Base-by-base conservation (phyloP, 768 basidiomycete species). In the Tremella fuciformis region DNA sequence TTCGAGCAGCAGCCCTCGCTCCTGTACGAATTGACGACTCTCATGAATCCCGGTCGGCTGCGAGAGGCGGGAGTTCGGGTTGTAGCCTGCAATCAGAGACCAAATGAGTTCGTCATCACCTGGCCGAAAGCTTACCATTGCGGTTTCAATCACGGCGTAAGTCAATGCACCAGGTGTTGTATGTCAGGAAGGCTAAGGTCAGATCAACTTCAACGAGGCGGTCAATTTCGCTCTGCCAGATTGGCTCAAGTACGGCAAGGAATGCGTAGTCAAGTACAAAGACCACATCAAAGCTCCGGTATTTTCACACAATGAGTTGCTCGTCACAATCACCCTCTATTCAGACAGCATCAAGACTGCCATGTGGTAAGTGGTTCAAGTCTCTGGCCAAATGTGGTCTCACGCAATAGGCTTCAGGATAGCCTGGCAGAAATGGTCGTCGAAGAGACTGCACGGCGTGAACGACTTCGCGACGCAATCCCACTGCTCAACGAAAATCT, bases 161-260 rank as follows among this genome's bases (percentile, higher is more conserved):
- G 89, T 83, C 1, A 13, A 7, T 26, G 11, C 19, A 15, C 11
- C 29, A 34, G 11, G n/a, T n/a, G 8, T 47, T 25, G 9, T 25
- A 50, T 19, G 26, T 25, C 37, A 48, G 29, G 29, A 13, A 24
- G 24, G 54, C 63, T 68, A 57, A 59, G 52, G 4, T 18, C 55
- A 96, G 92, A 80, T 98, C 70, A 99, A 99, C 79, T 93, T 97
- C 81, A 97, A 97, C 76, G 96, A 98, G 80, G 96, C 94, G 2
- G 94, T 98, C 71, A 98, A 99, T 77, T 98, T 98, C 71, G 94
- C 96, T 11, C 80, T 96, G 24, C 90, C 92, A 22, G 91, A 97
- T 74, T 99, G 96, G 96, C 80, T 98, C 47, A 81, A 87, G 8
- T 85, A 84, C 63, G 96, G 89, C 37, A 83, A 88, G 40, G 88